Base-by-base conservation (phyloP, 371 early-diverging fungal genomes). In the Sporodiniella umbellata region DNA sequence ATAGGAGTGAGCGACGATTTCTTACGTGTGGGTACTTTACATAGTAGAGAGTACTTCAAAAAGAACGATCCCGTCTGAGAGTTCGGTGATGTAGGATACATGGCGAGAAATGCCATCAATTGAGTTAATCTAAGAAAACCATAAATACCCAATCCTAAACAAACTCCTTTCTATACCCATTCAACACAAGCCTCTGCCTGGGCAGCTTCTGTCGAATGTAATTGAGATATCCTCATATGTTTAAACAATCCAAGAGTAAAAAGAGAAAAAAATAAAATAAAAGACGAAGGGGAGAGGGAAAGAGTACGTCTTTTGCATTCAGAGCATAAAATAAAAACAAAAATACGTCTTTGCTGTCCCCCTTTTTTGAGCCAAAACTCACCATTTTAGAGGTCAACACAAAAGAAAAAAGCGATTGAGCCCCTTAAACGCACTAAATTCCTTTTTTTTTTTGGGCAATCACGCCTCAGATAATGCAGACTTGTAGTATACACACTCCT, bases 1-100 rank as follows among this genome's bases (percentile, higher is more conserved):
- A 28, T 28, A 28, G 10, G 4, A 28, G 10, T 28, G 10, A 28
- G 10, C 4, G 30, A 10, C 10, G 10, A 4, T 28, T 28, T 28
- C 47, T 31, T 47, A 21, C 11, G 31, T 43, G 56, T n/a, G n/a
- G n/a, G n/a, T 10, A 28, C 30, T 42, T 79, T 85, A 93, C 94
- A 95, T 88, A 47, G 88, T 84, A 4, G 84, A 79, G 11, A 90
- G 77, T 30, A 94, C 83, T 65, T 93, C 94, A 52, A 87, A 85
- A 19, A 95, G 67, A 8, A 84, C 75, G 35, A 83, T 83, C 45
- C 93, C 90, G 64, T 93, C 90, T 25, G 82, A 73, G 24, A 94
- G 80, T 63, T 94, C 94, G 42, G 75, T 69, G 47, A 87, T 72
- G 48, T 71, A 65, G 26, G 61, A 64, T 45, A 83, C 79, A 17